These are phyloP conservation scores for Dictyostelium purpureum DNA, from an alignment of 78 protist species.

Conservation along the genomic window DNA sequence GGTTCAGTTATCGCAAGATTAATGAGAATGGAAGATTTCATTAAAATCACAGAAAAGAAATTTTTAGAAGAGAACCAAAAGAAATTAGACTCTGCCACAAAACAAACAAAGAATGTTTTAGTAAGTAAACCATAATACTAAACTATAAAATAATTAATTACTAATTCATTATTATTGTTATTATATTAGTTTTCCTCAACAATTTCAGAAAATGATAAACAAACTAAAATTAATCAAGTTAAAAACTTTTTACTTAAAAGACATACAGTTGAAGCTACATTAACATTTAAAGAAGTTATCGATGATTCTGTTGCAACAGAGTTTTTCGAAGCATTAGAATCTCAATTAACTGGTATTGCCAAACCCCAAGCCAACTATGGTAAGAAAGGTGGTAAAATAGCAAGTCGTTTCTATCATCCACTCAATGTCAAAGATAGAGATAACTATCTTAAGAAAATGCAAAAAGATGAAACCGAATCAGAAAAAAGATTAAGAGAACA, in stretches of 20 bases:
- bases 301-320: background rate
- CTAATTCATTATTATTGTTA: no score
- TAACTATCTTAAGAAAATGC: background rate
- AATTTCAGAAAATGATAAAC: background rate
- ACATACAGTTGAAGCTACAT: background rate
- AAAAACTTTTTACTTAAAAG: background rate
- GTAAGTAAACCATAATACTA: no score
- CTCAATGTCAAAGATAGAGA: background rate
- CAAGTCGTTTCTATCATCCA: slow-evolving; percentile 1
- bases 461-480: background rate
- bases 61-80: background rate
- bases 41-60: background rate
- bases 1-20: background rate
- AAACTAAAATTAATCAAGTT: background rate
- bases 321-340: background rate
- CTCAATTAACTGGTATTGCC: background rate
- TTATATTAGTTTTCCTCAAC: background rate
- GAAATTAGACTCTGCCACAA: background rate
- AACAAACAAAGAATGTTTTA: background rate
- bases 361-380: background rate
- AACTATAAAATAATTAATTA: no score
- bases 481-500: background rate
- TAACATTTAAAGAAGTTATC: background rate
- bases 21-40: background rate
- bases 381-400: background rate